Percentiles rank a stretch among this genome's conserved stretches.
These are phyloP conservation scores for Syncephalis fuscata DNA, from an alignment of 371 early-diverging fungal genomes.

Conservation along the genomic window DNA sequence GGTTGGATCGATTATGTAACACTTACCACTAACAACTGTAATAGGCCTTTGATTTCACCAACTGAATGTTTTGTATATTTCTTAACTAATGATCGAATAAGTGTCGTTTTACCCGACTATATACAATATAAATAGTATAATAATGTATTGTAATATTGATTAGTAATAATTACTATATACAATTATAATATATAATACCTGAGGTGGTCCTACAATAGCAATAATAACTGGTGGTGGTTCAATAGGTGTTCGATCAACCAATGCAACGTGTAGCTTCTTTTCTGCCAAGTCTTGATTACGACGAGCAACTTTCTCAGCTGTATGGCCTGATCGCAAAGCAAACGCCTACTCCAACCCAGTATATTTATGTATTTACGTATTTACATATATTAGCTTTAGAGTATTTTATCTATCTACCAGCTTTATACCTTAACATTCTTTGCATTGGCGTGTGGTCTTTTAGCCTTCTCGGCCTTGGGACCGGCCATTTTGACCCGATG, in stretches of 20 bases:
- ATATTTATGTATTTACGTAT: conserved; percentile 28
- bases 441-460: too few relatives aligned
- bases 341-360: too few relatives aligned
- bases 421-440: too few relatives aligned
- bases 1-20: not conserved
- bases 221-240: conserved; percentile 85
- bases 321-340: conserved; percentile 55
- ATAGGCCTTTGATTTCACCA: conserved; percentile 88
- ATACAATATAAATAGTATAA: not conserved
- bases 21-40: conserved; percentile 78
- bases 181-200: conserved; percentile 25
- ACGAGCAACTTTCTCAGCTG: conserved; percentile 58
- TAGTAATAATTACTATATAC: not conserved
- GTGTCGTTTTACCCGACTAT: conserved; percentile 84
- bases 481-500: conserved; percentile 74
- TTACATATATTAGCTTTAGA: too few relatives aligned
- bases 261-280: conserved; percentile 87
- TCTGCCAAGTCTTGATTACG: conserved; percentile 78
- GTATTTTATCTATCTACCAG: too few relatives aligned
- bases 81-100: conserved; percentile 90
- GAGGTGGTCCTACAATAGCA: conserved; percentile 93
- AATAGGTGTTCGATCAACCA: conserved; percentile 85
- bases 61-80: conserved; percentile 87
- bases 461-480: conserved; percentile 68
- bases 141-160: not conserved